Conservation (phyloP, 2,329 filamentous ascomycete species). For the Rhinocladiella similis region DNA sequence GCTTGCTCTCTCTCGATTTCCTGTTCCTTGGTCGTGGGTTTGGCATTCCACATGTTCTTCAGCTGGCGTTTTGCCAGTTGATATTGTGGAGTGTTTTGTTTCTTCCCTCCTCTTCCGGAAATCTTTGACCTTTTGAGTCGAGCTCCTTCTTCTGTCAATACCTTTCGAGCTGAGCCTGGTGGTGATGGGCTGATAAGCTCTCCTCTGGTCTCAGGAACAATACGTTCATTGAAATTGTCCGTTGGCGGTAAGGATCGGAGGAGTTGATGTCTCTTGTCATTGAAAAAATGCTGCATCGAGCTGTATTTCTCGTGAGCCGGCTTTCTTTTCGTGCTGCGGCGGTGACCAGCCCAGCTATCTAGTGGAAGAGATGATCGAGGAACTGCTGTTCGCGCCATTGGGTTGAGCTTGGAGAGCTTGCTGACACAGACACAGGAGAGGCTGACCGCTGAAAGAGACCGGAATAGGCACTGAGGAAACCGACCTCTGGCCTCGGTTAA, state of each 20-base stretch:
- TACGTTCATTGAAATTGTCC: conserved; percentile 2
- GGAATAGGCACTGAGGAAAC: background rate
- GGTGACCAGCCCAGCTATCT: background rate
- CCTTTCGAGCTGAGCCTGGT: background rate
- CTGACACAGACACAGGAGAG: background rate
- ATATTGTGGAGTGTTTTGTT: background rate
- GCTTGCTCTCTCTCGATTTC: background rate
- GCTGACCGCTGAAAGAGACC: background rate
- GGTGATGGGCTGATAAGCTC: background rate
- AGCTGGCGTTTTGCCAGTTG: background rate
- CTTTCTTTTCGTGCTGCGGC: background rate
- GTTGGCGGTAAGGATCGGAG: background rate
- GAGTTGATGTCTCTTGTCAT: conserved; percentile 4
- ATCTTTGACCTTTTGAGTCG: background rate
- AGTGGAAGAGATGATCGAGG: background rate
- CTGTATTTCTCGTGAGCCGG: conserved; percentile 2
- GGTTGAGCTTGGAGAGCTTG: background rate
- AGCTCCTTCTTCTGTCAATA: background rate
- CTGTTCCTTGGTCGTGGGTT: background rate
- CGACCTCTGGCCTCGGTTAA: background rate
- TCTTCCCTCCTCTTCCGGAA: background rate
- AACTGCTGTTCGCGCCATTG: background rate
- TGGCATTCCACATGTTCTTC: conserved; percentile 2
- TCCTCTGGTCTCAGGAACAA: background rate
- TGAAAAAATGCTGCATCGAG: conserved; percentile 11